phyloP scores from a whole-genome alignment of 129 eudicot genomes.

The Pseudognaphalium luteoalbum region DNA sequence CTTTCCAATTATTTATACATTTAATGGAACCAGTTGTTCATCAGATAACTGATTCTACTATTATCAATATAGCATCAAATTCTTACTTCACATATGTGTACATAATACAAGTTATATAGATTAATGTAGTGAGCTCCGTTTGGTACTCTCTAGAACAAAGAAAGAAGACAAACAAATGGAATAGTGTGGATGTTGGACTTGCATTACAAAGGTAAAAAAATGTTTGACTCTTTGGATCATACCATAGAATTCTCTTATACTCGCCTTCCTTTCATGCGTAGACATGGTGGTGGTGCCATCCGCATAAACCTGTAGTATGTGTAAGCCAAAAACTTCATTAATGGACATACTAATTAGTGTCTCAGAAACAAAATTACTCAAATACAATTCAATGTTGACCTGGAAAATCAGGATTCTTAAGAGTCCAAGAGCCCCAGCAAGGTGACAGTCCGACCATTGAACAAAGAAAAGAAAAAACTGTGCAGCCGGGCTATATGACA shows the following conservation, averaged over 20 bases:
- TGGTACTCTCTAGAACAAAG: slow-evolving; percentile 13
- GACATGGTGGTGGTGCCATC: slow-evolving; percentile 98
- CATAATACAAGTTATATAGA: not conserved
- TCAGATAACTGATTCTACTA: not conserved
- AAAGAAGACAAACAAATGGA: not conserved
- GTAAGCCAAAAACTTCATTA: slow-evolving; percentile 16
- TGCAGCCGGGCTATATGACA: slow-evolving; percentile 93
- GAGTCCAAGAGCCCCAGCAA: slow-evolving; percentile 94
- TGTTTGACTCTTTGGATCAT: slow-evolving; percentile 15
- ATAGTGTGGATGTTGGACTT: not conserved
- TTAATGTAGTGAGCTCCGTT: not conserved
- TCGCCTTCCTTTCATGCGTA: slow-evolving; percentile 86
- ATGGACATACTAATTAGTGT: not conserved
- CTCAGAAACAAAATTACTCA: not conserved
- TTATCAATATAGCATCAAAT: not conserved
- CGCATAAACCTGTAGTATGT: slow-evolving; percentile 63
- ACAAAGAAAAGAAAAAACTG: slow-evolving; percentile 85
- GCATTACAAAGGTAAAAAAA: not conserved
- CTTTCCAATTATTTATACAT: too few relatives aligned
- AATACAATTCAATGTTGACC: slow-evolving; percentile 40
- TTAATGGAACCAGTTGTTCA: not conserved
- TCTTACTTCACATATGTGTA: not conserved
- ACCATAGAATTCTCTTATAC: slow-evolving; percentile 91
- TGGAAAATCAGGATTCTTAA: slow-evolving; percentile 75
- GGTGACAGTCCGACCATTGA: slow-evolving; percentile 90